These are phyloP conservation scores for Chaetomium sp. DNA, from an alignment of 2,329 filamentous ascomycete genomes.

Conservation along the genomic window DNA sequence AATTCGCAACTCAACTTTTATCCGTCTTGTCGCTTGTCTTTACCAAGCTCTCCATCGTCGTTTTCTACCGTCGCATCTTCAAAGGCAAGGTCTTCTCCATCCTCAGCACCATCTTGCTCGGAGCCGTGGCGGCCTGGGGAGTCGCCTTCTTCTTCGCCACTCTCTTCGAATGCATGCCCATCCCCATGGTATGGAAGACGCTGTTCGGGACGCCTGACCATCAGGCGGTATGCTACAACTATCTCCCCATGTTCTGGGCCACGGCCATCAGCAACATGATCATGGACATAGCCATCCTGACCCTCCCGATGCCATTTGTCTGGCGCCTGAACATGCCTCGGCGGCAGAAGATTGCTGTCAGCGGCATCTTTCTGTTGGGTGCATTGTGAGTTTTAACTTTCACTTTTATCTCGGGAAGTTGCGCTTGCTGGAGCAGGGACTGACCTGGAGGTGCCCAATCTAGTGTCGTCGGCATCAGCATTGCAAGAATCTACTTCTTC, in stretches of 20 bases:
- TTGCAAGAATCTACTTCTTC: not conserved
- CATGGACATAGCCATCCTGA: not conserved
- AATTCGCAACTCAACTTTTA: not conserved
- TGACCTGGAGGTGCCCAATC: not conserved
- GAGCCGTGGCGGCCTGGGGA: not conserved
- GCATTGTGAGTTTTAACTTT: not conserved
- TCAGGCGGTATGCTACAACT: not conserved
- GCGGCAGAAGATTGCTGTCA: not conserved
- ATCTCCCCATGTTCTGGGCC: slow-evolving; percentile 1
- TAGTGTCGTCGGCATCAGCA: slow-evolving; percentile 2
- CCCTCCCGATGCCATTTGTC: not conserved
- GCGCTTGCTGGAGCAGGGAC: not conserved
- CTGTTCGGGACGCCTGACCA: not conserved
- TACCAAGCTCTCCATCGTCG: not conserved
- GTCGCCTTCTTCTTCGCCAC: slow-evolving; percentile 2
- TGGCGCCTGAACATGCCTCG: not conserved
- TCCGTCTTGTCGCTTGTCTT: not conserved
- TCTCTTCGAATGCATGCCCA: slow-evolving; percentile 1
- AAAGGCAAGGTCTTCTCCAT: not conserved
- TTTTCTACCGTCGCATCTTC: not conserved
- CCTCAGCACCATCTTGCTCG: not conserved
- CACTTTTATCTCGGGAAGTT: not conserved
- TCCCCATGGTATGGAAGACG: not conserved
- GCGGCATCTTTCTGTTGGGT: slow-evolving; percentile 1
- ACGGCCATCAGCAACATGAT: not conserved